These are phyloP conservation scores for Trypanosoma cruzi DNA, from an alignment of 208 protist species.

Conservation along the genomic window DNA sequence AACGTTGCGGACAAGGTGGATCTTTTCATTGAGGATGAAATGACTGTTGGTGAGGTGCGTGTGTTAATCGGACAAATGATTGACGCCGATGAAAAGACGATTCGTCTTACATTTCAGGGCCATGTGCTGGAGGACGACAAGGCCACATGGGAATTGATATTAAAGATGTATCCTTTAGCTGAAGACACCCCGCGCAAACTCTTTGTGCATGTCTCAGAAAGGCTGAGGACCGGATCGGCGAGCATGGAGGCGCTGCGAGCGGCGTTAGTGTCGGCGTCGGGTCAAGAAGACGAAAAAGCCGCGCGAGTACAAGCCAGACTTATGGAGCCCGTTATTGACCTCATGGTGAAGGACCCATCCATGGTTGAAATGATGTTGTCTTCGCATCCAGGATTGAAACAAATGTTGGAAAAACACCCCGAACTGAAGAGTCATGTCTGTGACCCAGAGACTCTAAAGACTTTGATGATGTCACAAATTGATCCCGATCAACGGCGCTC, in stretches of 20 bases:
- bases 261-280: slow-evolving; percentile 31
- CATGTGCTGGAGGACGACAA: slow-evolving; percentile 48
- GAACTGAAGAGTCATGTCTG: slow-evolving; percentile 52
- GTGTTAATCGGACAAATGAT: slow-evolving; percentile 65
- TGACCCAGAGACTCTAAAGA: slow-evolving; percentile 76
- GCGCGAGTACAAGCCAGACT: slow-evolving; percentile 41
- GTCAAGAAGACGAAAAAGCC: slow-evolving; percentile 32
- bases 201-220: slow-evolving; percentile 52
- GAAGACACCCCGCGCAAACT: slow-evolving; percentile 44
- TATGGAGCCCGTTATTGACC: slow-evolving; percentile 81
- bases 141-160: slow-evolving; percentile 35
- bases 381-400: slow-evolving; percentile 45
- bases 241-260: slow-evolving; percentile 53
- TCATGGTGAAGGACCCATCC: slow-evolving; percentile 54
- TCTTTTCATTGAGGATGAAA: slow-evolving; percentile 72
- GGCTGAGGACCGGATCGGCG: slow-evolving; percentile 26
- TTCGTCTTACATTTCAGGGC: slow-evolving; percentile 68
- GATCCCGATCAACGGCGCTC: slow-evolving; percentile 64
- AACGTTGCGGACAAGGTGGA: slow-evolving; percentile 59
- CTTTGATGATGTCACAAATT: slow-evolving; percentile 65
- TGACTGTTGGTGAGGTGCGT: slow-evolving; percentile 77
- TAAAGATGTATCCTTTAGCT: neutral
- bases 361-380: slow-evolving; percentile 57
- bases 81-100: slow-evolving; percentile 30
- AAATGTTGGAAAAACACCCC: slow-evolving; percentile 54